Base-by-base conservation (phyloP, 768 basidiomycete species). In the Hortiboletus campestris region DNA sequence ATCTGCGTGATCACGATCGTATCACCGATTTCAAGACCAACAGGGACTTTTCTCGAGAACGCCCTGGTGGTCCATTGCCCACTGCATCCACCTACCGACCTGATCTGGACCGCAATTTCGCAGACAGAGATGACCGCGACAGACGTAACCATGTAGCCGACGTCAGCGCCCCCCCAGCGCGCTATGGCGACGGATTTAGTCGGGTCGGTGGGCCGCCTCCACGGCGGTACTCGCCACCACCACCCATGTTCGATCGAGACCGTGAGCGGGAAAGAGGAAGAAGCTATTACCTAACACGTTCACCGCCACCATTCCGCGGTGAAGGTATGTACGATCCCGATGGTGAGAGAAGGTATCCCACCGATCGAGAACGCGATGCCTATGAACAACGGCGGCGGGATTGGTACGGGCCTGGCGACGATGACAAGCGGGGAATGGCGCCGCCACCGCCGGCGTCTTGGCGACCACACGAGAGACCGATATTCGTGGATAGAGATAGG, bases 131-230 rank as follows among this genome's bases (percentile, higher is more conserved):
- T 52, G 63, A 63, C 41, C 63, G 58, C 46, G 72, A 74, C 55
- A 69, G 76, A 55, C 71, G 76, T 22, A 76, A 76, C 32, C 71
- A 76, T 41, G 41, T 68, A 38, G 61, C 74, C 53, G 74, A 75
- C 47, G 58, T 75, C 39, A 74, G 76, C 53, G 40, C 60, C 4
- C 67, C 71, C 35, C 57, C 60, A 17, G 54, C 69, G 5, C 74
- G 77, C 5, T 77, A 72, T 47, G 67, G 68, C 31, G 76, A 76
- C 19, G 55, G 67, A n/a, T 68, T 65, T 19, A 46, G 65, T 49
- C 62, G 63, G 4, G 13, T 25, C 5, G 63, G 56, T 19, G 61
- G 49, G 2, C 55, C 53, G 0, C 64, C 57, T 0, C 45, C 51
- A 12, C 63, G 61, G 31, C 59, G 63, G 40, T 63, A 50, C 41